A percentile compares a stretch with the other conserved stretches of the same genome.
Conservation (phyloP, 2,329 filamentous ascomycete genomes). For the Colletotrichum lupini region DNA sequence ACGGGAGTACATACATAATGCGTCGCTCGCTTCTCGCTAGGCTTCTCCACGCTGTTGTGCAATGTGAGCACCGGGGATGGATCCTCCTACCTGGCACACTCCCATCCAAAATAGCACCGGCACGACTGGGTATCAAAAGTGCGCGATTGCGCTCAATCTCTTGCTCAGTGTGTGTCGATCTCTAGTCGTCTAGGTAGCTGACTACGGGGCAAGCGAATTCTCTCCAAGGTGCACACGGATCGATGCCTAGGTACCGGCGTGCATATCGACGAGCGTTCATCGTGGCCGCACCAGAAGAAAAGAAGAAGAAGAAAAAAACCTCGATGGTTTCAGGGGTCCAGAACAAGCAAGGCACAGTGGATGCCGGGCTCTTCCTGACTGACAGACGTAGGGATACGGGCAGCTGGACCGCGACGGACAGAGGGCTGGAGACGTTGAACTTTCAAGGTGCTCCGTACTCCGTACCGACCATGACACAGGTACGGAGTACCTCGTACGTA, state of each 20-base stretch:
- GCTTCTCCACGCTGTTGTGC: conserved; percentile 20
- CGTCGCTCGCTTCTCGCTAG: conserved; percentile 5
- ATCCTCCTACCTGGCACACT: not conserved
- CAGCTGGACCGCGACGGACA: conserved; percentile 6
- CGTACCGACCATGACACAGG: not conserved
- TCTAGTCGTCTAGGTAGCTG: conserved; percentile 2
- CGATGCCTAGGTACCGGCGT: too few species aligned
- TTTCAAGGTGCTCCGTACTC: not conserved
- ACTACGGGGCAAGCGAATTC: not conserved
- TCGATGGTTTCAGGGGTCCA: conserved; percentile 35
- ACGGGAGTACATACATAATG: not conserved
- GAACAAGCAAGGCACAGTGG: conserved; percentile 32
- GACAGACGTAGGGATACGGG: not conserved
- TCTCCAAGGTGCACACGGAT: too few species aligned
- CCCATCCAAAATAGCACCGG: not conserved
- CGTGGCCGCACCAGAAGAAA: conserved; percentile 27
- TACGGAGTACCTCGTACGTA: not conserved
- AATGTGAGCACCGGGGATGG: conserved; percentile 2
- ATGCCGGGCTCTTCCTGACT: conserved; percentile 28
- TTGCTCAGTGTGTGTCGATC: not conserved
- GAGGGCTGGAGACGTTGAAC: conserved; percentile 22
- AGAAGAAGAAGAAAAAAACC: conserved; percentile 10
- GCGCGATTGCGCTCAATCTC: not conserved
- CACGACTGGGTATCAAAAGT: not conserved
- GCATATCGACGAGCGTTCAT: not conserved